These are phyloP conservation scores for Mucor irregularis DNA, from an alignment of 371 early-diverging fungal genomes.

Conservation along the genomic window DNA sequence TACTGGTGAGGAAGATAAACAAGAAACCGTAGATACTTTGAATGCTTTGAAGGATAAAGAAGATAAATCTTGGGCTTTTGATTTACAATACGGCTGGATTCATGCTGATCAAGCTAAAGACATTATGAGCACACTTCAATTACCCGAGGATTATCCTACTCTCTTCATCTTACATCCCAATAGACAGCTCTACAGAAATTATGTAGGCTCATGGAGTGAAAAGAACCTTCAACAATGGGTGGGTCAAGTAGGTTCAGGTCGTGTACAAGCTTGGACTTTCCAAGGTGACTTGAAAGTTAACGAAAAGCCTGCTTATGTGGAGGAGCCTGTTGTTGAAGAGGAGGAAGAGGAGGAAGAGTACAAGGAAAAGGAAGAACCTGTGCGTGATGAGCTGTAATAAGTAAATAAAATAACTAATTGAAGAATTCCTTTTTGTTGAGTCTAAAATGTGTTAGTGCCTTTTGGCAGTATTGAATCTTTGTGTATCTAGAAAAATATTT, in stretches of 20 bases:
- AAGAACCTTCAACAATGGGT: conserved; percentile 59
- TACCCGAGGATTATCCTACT: conserved; percentile 71
- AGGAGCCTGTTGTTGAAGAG: background rate
- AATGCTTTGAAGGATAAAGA: conserved; percentile 53
- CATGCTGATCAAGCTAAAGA: conserved; percentile 57
- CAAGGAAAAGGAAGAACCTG: conserved; percentile 2
- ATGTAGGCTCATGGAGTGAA: conserved; percentile 73
- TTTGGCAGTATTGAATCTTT: too few relatives aligned
- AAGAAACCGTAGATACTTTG: conserved; percentile 55
- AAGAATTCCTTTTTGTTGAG: too few relatives aligned
- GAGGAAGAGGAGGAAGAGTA: background rate
- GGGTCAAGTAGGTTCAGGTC: conserved; percentile 39
- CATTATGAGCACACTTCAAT: conserved; percentile 62
- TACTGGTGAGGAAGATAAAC: conserved; percentile 58
- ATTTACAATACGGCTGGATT: conserved; percentile 66
- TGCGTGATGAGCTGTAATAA: conserved; percentile 28
- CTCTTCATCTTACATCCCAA: conserved; percentile 66
- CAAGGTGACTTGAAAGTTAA: conserved; percentile 27
- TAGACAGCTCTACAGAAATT: conserved; percentile 67
- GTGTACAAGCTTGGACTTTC: conserved; percentile 46
- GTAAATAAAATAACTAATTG: too few relatives aligned
- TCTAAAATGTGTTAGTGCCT: too few relatives aligned
- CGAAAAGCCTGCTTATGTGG: background rate
- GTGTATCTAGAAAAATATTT: too few relatives aligned
- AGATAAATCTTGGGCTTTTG: conserved; percentile 13